These are phyloP conservation scores for Aspergillus calidoustus DNA, from an alignment of 2,329 filamentous ascomycete species.

Conservation along the genomic window DNA sequence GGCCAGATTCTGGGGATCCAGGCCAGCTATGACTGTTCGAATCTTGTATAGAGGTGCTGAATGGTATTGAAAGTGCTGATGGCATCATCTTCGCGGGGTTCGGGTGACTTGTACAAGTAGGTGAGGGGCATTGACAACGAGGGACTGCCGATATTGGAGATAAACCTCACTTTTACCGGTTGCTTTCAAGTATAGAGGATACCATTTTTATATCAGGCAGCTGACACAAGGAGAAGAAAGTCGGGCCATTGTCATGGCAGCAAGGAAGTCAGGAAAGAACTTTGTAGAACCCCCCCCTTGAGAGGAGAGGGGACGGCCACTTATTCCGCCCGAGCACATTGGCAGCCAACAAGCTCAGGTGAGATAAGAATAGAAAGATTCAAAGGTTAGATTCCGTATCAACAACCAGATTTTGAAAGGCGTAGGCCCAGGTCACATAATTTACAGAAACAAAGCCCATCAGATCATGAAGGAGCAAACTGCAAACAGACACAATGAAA, in stretches of 20 bases:
- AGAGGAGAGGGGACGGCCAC: slow-evolving; percentile 10
- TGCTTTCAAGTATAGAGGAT: slow-evolving; percentile 4
- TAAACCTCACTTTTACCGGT: slow-evolving; percentile 14
- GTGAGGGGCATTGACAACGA: slow-evolving; percentile 29
- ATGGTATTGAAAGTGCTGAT: slow-evolving; percentile 29
- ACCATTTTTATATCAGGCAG: slow-evolving; percentile 17
- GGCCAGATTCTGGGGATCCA: slow-evolving; percentile 38
- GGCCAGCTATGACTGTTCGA: slow-evolving; percentile 35
- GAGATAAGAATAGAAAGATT: slow-evolving; percentile 16
- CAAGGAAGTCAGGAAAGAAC: slow-evolving; percentile 14
- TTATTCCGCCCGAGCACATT: slow-evolving; percentile 12
- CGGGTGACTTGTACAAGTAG: slow-evolving; percentile 22
- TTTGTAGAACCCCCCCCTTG: slow-evolving; percentile 12
- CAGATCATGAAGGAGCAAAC: slow-evolving; percentile 39
- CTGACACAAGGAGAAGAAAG: slow-evolving; percentile 9
- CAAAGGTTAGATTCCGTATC: slow-evolving; percentile 22
- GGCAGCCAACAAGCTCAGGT: slow-evolving; percentile 17
- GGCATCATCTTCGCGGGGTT: slow-evolving; percentile 39
- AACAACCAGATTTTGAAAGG: slow-evolving; percentile 32
- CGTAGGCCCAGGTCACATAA: slow-evolving; percentile 42
- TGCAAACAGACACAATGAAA: slow-evolving; percentile 27
- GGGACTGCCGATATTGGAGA: slow-evolving; percentile 8
- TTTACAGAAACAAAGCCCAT: slow-evolving; percentile 46
- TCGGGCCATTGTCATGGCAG: slow-evolving; percentile 18
- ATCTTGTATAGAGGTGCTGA: slow-evolving; percentile 41